A percentile compares a stretch with the other conserved stretches of the same genome.
Conservation (phyloP, 2,329 filamentous ascomycete species). For the Hypoxylon sp. region DNA sequence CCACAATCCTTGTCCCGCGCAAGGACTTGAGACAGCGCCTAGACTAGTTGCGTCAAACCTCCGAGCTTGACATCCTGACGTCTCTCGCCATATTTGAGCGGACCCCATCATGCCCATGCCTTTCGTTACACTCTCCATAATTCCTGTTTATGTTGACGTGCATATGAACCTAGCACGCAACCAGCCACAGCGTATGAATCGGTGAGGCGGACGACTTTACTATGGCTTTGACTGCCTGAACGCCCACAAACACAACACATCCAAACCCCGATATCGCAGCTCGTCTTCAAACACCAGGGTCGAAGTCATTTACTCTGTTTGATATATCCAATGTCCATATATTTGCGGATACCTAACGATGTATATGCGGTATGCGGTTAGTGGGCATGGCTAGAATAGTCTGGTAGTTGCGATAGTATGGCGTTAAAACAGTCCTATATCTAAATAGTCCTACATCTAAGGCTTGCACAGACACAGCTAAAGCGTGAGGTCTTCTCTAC, state of each 20-base stretch:
- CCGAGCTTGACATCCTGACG: slow-evolving; percentile 38
- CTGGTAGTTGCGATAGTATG: neutral
- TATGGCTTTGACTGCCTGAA: slow-evolving; percentile 23
- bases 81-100: slow-evolving; percentile 24
- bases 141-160: slow-evolving; percentile 43
- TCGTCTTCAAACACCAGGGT: slow-evolving; percentile 17
- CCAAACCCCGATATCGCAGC: slow-evolving; percentile 19
- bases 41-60: slow-evolving; percentile 39
- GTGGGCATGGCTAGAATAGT: neutral
- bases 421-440: neutral
- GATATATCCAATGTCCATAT: no score
- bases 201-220: slow-evolving; percentile 27
- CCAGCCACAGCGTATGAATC: slow-evolving; percentile 33
- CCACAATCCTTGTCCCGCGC: slow-evolving; percentile 33
- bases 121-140: slow-evolving; percentile 34
- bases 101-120: slow-evolving; percentile 20
- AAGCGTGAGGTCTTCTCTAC: neutral
- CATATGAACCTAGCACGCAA: slow-evolving; percentile 29
- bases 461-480: slow-evolving; percentile 1
- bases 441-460: neutral
- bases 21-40: slow-evolving; percentile 42
- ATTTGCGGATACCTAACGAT: slow-evolving; percentile 5
- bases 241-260: slow-evolving; percentile 18
- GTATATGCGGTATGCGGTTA: neutral
- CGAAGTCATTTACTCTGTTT: slow-evolving; percentile 9